A percentile compares a stretch with the other conserved stretches of the same genome.
Conservation (phyloP, 1,284 basidiomycete genomes). For the Trametes polyzona region DNA sequence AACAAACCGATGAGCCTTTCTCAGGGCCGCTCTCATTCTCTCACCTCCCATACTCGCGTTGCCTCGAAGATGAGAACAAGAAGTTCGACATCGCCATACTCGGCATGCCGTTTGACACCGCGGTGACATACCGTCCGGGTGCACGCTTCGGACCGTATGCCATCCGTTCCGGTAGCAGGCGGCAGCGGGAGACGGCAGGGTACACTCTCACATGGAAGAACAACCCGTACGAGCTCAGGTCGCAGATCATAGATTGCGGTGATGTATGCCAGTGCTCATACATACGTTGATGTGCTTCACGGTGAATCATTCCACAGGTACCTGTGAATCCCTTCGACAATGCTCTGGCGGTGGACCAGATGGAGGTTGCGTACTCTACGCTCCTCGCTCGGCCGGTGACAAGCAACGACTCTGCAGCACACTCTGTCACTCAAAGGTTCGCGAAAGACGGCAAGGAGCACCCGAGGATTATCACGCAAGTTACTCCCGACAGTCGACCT, state of each 20-base stretch:
- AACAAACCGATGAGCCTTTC: conserved; percentile 70
- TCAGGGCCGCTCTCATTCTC: conserved; percentile 77
- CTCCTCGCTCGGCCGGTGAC: conserved; percentile 60
- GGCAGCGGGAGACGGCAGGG: conserved; percentile 58
- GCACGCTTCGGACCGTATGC: conserved; percentile 84
- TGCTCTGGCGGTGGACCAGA: conserved; percentile 75
- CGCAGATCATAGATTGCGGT: conserved; percentile 78
- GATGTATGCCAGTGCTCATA: conserved; percentile 51
- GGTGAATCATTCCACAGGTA: conserved; percentile 47
- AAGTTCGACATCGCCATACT: conserved; percentile 76
- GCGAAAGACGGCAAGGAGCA: conserved; percentile 60
- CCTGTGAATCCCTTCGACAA: conserved; percentile 77
- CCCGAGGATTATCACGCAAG: conserved; percentile 62
- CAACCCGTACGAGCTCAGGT: conserved; percentile 63
- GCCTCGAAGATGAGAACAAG: conserved; percentile 60
- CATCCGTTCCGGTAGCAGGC: conserved; percentile 76
- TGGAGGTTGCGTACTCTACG: conserved; percentile 77
- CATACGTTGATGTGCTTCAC: too few species aligned
- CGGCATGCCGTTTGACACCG: conserved; percentile 84
- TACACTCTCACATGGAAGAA: conserved; percentile 72
- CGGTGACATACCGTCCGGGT: conserved; percentile 70
- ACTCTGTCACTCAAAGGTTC: conserved; percentile 31
- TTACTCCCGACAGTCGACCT: neutral
- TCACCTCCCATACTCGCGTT: conserved; percentile 72
- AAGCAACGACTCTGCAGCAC: conserved; percentile 24